A percentile compares a stretch with the other conserved stretches of the same genome.
These are phyloP conservation scores for Leccinum imitatum DNA, from an alignment of 768 basidiomycete genomes.

Conservation along the genomic window DNA sequence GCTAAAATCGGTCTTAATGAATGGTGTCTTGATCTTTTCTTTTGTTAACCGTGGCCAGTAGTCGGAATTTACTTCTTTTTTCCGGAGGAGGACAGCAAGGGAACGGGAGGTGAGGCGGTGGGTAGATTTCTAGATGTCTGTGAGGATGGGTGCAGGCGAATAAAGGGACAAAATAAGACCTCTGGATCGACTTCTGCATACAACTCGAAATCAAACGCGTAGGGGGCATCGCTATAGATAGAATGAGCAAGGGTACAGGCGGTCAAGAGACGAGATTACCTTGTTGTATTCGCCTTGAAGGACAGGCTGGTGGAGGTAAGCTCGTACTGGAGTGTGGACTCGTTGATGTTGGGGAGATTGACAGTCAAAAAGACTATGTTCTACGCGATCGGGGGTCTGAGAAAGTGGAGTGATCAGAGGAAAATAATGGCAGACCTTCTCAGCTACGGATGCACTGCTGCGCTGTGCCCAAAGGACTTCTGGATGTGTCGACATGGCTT, in stretches of 20 bases:
- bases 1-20: conserved; percentile 91
- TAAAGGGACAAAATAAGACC: conserved; percentile 37
- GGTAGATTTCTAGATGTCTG: conserved; percentile 17
- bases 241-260: conserved; percentile 5
- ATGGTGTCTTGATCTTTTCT: conserved; percentile 75
- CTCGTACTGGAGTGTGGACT: conserved; percentile 55
- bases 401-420: neutral
- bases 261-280: conserved; percentile 43
- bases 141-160: conserved; percentile 3
- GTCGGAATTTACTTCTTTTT: conserved; percentile 72
- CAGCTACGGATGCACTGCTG: conserved; percentile 59
- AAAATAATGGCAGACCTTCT: conserved; percentile 54
- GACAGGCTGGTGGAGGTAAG: conserved; percentile 57
- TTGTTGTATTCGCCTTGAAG: conserved; percentile 64
- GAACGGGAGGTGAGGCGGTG: conserved; percentile 70
- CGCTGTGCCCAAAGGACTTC: conserved; percentile 97
- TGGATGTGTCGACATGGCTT: conserved; percentile 58
- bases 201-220: conserved; percentile 74
- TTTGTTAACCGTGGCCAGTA: conserved; percentile 95
- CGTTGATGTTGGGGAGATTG: conserved; percentile 74
- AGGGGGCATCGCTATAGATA: conserved; percentile 46
- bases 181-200: conserved; percentile 76
- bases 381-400: conserved; percentile 38
- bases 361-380: conserved; percentile 86
- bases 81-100: conserved; percentile 68